A percentile compares a stretch with the other conserved stretches of the same genome.
phyloP scores from a whole-genome alignment of 179 eudicot species.

The Actinidia chinensis region DNA sequence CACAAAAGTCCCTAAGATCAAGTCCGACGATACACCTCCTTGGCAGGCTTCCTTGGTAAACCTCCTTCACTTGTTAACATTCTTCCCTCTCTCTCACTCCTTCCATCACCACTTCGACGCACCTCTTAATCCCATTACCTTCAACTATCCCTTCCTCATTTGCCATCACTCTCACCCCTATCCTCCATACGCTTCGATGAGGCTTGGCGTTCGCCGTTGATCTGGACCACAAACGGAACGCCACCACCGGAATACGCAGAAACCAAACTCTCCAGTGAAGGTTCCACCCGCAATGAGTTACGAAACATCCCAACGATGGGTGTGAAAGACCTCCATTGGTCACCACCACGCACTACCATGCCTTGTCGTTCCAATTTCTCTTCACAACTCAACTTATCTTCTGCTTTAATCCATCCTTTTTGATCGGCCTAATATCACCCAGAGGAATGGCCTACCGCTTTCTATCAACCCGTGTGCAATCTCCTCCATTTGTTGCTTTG shows the following conservation, averaged over 20 bases:
- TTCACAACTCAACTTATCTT: conserved; percentile 5
- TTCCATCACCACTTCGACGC: conserved; percentile 42
- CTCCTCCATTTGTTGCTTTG: conserved; percentile 12
- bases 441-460: conserved; percentile 14
- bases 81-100: conserved; percentile 20
- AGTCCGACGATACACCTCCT: conserved; percentile 26
- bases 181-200: conserved; percentile 31
- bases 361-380: conserved; percentile 32
- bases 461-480: conserved; percentile 12
- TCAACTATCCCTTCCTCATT: conserved; percentile 33
- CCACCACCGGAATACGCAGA: conserved; percentile 41
- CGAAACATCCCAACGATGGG: conserved; percentile 41
- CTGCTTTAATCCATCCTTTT: background rate
- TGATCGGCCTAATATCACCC: conserved; percentile 23
- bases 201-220: conserved; percentile 43
- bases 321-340: conserved; percentile 41
- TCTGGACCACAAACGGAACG: conserved; percentile 34
- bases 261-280: conserved; percentile 36
- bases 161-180: conserved; percentile 28
- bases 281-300: conserved; percentile 54
- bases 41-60: conserved; percentile 25
- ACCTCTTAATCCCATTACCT: conserved; percentile 37
- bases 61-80: conserved; percentile 22
- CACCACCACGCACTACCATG: conserved; percentile 39
- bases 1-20: conserved; percentile 26